Base-by-base conservation (phyloP, 805 yeast genomes). In the Kodamaea fukazawae region DNA sequence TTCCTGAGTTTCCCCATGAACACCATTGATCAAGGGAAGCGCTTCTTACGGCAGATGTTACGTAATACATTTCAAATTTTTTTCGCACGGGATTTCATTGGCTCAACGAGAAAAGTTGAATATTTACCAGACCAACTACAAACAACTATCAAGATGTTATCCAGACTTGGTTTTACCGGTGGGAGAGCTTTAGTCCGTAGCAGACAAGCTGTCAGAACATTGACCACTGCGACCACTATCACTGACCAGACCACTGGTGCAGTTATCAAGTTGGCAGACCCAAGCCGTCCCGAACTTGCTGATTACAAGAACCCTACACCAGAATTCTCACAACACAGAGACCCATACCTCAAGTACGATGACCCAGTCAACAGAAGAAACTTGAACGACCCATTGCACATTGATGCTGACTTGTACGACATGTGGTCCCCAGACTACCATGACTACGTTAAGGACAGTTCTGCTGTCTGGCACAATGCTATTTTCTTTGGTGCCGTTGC, bases 391-490 rank as follows among this genome's bases (percentile, higher is more conserved):
- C 86, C 88, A 20, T 60, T 86, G 48, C 81, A 80, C 58, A 78
- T 80, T 40, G 78, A 81, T 52, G 84, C 81, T 49, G 96, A 86
- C 55, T 66, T 77, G 60, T 71, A 81, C 55, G 90, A 86, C 60
- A 74, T 85, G 72, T 86, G 95, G 95, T 77, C 95, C 7, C 93
- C 95, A 9, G 95, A 86, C 55, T 75, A 80, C 55, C 78, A 71
- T 58, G 79, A 80, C 50, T 60, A 69, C 28, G 83, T 79, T 25
- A 65, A 75, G 29, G 83, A 84, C 61, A 56, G 61, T 33, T 73
- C 76, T 23, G 95, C 95, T 1, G 60, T 79, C 38, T 71, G 63
- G 50, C 78, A 78, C 59, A 75, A 80, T 47, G 65, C 64, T n/a
- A 55, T 67, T 6, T 83, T 83, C 61, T 65, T 70, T 43, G 54